Base-by-base conservation (phyloP, 495 filamentous ascomycete genomes). In the Aspergillus conjunctus region DNA sequence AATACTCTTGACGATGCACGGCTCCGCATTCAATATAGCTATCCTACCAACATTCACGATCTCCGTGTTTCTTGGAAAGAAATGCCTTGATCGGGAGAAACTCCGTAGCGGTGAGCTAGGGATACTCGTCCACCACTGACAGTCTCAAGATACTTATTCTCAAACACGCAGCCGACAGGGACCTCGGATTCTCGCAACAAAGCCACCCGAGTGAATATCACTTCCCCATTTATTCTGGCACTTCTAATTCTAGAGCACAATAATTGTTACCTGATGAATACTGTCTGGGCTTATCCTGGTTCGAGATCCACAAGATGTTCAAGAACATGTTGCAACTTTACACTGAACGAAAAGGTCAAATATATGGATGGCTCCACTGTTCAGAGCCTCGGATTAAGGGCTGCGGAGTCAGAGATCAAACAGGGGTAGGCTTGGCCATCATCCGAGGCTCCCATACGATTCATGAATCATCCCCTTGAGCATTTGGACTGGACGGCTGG, bases 141-240 rank as follows among this genome's bases (percentile, higher is more conserved):
- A 17, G 4, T 17, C 44, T 20, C 4, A 7, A 17, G 18, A 48
- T 11, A 48, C 17, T 48, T 21, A 22, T 48, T 48, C 44, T 48
- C n/a, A 48, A 48, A 48, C 44, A 21, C 17, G 34, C 26, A n/a
- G 39, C 39, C 34, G 9, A 18, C 52, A 54, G 52, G 32, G 22
- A 54, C 12, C 14, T 54, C 52, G 52, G 52, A 26, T 41, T 54
- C 39, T 54, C 52, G 52, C 52, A 18, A 26, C 22, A 54, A 54
- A 54, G 52, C 18, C 6, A 41, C 18, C 52, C 52, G 52, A 41
- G 22, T 54, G 26, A 26, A 26, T 26, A 26, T 26, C 26, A 26
- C 3, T 48, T 21, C 18, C 44, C n/a, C 44, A 4, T 48, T 48
- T 9, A 14, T 9, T 41, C 37, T 9, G 37, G 37, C 6, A 41